Evolutionary conservation across 169 alveolate genomes (phyloP).

Genomic region (Cardiosporidium cionae): DNA sequence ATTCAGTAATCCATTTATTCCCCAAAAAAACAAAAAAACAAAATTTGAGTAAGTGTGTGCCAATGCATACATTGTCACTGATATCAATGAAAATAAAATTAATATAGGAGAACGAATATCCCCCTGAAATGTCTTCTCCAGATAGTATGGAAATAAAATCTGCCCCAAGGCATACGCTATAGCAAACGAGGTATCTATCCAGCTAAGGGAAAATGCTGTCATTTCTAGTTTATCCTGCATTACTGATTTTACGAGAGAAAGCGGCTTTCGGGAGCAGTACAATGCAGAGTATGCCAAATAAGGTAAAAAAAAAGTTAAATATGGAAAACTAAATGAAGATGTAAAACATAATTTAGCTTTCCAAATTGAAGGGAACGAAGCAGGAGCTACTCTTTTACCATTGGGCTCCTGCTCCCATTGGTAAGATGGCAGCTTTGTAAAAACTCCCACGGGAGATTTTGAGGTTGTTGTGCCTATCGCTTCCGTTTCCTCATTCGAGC

Average conservation of each 20-base stretch:
- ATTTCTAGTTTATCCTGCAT: neutral
- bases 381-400: too few species aligned
- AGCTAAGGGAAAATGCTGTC: neutral
- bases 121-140: neutral
- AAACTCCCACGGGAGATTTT: too few species aligned
- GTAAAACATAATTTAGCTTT: too few species aligned
- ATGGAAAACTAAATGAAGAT: too few species aligned
- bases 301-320: too few species aligned
- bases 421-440: too few species aligned
- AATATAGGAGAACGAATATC: neutral
- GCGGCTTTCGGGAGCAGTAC: too few species aligned
- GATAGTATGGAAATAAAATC: neutral
- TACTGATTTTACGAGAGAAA: neutral
- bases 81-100: neutral
- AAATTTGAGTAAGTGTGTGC: neutral
- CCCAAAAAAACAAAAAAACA: neutral
- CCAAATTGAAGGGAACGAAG: too few species aligned
- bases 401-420: too few species aligned
- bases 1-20: neutral
- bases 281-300: too few species aligned
- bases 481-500: too few species aligned
- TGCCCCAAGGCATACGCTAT: neutral
- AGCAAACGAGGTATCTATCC: neutral
- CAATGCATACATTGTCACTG: neutral
- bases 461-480: too few species aligned